Base-by-base conservation (phyloP, 441 rosid genomes). In the Kokia cookei region DNA sequence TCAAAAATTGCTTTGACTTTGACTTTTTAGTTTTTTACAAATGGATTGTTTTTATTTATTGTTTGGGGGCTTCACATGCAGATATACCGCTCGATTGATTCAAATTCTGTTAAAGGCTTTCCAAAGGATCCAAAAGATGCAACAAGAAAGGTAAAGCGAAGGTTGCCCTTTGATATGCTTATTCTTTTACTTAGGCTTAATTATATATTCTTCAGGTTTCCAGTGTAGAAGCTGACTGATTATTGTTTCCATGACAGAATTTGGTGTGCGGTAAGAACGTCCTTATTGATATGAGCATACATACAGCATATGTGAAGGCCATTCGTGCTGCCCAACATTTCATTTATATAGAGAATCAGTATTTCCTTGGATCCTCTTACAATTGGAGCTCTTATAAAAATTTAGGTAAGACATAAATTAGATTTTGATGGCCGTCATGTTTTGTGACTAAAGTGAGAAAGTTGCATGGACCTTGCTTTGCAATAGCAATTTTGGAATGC, bases 241-340 rank as follows among this genome's bases (percentile, higher is more conserved):
- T 47, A 58, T 76, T 55, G 3, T 70, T 62, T 68, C 82, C 83
- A 80, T 78, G 61, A 78, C 93, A 96, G 99, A 92, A 91, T 70
- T 84, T 96, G 78, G 85, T 96, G 37, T 92, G 97, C 63, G 98
- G 98, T 55, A 96, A 96, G 89, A 92, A 94, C 74, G 89, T 92
- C 58, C 89, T 94, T 67, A 92, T 96, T 74, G 99, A 96, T 88
- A 94, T 91, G 97, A 96, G 98, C 89, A 96, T 96, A 83, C 99
- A 96, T 81, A 88, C 95, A 19, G 99, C 99, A 58, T 96, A 94
- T 74, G 94, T 96, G 67, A 90, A 91, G 76, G 99, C 98, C 84
- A 94, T 96, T 68, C 98, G 99, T 73, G 82, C 96, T 57, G 99
- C 99, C 50, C 98, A 96, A 82, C 97, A 94, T 80, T 96, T 88